These are phyloP conservation scores for Phialocephala sp. DNA, from an alignment of 2,329 filamentous ascomycete species.

Conservation along the genomic window DNA sequence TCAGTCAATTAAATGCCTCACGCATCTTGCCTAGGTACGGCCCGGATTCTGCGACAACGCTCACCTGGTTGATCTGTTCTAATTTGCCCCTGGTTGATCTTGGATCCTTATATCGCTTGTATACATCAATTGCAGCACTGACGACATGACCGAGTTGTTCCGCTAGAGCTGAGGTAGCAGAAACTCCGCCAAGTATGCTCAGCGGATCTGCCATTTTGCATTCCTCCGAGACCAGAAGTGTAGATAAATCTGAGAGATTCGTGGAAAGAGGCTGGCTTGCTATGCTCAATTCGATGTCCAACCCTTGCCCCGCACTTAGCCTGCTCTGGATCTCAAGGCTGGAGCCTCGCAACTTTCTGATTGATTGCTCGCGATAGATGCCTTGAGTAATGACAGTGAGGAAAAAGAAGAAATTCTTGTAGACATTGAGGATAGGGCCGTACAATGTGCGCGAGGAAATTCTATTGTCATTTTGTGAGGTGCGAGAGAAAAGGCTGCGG, in stretches of 20 bases:
- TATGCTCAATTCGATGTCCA: neutral
- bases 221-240: neutral
- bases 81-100: neutral
- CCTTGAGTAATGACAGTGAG: neutral
- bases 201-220: neutral
- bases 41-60: neutral
- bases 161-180: neutral
- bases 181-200: neutral
- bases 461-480: neutral
- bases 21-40: neutral
- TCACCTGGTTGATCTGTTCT: neutral
- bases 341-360: neutral
- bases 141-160: neutral
- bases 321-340: no score
- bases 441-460: neutral
- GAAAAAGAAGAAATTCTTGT: neutral
- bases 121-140: conserved; percentile 1
- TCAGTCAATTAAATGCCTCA: neutral
- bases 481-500: neutral
- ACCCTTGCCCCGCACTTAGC: neutral
- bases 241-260: neutral
- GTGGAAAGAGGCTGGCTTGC: neutral
- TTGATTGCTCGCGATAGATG: neutral
- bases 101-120: conserved; percentile 2
- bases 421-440: neutral